Conservation (phyloP, 495 filamentous ascomycete genomes). For the Hypomontagnella monticulosa region DNA sequence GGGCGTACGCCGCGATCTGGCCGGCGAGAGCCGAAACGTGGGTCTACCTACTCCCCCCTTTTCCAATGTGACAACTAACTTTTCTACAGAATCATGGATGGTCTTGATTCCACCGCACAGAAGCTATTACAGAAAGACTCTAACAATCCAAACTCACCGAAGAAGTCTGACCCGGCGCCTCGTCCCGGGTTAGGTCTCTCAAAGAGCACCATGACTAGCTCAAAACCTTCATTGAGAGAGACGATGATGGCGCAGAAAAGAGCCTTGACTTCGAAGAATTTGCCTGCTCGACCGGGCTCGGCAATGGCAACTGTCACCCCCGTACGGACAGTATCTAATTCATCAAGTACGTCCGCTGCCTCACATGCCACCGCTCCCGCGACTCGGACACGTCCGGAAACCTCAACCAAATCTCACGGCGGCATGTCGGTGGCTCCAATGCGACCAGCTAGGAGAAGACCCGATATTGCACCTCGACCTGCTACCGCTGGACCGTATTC, state of each 20-base stretch:
- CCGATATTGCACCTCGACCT: conserved; percentile 60
- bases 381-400: conserved; percentile 54
- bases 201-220: conserved; percentile 64
- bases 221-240: conserved; percentile 72
- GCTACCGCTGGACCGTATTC: conserved; percentile 68
- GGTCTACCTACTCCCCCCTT: conserved; percentile 52
- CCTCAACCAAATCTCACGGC: conserved; percentile 54
- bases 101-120: conserved; percentile 77
- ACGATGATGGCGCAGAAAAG: conserved; percentile 86
- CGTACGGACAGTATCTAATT: conserved; percentile 58
- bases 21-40: conserved; percentile 78
- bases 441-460: conserved; percentile 60
- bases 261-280: conserved; percentile 64
- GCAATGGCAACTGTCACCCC: conserved; percentile 75
- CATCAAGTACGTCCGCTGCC: conserved; percentile 54
- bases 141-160: conserved; percentile 76
- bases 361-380: conserved; percentile 50
- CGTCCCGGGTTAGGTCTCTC: conserved; percentile 64
- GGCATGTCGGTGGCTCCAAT: conserved; percentile 66
- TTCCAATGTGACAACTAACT: conserved; percentile 17
- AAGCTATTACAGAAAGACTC: conserved; percentile 79
- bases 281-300: conserved; percentile 77
- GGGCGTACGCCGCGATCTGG: conserved; percentile 82
- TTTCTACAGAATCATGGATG: conserved; percentile 71
- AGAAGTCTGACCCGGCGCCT: conserved; percentile 57